Evolutionary conservation across 2,329 filamentous ascomycete species (phyloP).

Genomic region (Ilyonectria mors-panacis): DNA sequence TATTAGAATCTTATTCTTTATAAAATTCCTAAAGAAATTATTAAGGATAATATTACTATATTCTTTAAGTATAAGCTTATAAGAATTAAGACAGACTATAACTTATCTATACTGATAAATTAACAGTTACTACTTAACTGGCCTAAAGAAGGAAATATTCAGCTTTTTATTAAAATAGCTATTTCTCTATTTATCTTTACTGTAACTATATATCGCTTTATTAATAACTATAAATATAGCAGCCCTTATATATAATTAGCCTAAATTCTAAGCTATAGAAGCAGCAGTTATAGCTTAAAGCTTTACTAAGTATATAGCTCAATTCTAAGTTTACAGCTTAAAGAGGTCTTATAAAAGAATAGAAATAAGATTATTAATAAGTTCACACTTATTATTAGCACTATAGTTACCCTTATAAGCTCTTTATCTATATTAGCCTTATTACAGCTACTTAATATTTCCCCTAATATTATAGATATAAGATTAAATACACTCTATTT

Average conservation of each 20-base stretch:
- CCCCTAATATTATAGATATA: neutral
- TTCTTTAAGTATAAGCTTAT: neutral
- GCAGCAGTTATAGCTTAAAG: neutral
- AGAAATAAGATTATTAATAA: conserved; percentile 9
- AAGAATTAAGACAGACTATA: neutral
- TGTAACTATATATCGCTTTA: conserved; percentile 35
- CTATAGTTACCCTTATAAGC: conserved; percentile 10
- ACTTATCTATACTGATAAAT: neutral
- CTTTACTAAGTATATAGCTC: neutral
- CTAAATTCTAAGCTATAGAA: neutral
- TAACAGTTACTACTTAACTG: neutral
- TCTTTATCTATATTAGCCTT: conserved; percentile 24
- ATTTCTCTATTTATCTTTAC: neutral
- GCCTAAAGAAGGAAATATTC: neutral
- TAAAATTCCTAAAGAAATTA: neutral
- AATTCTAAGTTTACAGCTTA: neutral
- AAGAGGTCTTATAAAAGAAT: neutral
- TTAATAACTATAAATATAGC: neutral
- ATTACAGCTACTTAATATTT: conserved; percentile 14
- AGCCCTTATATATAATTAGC: neutral
- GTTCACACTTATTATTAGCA: conserved; percentile 11
- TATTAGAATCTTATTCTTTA: too few relatives aligned
- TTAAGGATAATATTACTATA: neutral
- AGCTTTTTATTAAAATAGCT: neutral
- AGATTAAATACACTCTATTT: neutral